Percentiles rank a stretch among this genome's conserved stretches.
Evolutionary conservation across 1,284 basidiomycete species (phyloP).

Genomic region (Nidula niveotomentosa): DNA sequence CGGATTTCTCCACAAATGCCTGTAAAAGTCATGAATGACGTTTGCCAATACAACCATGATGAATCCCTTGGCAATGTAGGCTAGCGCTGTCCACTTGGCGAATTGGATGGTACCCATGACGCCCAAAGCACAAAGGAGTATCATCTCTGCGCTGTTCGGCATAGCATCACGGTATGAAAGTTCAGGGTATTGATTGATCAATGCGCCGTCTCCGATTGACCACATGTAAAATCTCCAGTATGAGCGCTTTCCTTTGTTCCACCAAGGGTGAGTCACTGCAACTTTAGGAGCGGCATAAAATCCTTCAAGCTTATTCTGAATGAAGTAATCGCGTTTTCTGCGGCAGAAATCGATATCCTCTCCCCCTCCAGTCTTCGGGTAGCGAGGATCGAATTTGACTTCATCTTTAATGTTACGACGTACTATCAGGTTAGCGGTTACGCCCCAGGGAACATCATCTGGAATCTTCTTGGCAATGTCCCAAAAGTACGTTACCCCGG

Average conservation of each 20-base stretch:
- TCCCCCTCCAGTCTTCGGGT: constrained; percentile 64
- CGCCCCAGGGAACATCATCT: constrained; percentile 58
- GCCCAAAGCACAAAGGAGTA: constrained; percentile 24
- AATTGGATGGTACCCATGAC: constrained; percentile 1
- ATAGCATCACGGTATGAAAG: constrained; percentile 42
- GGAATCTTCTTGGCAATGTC: constrained; percentile 53
- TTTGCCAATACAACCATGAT: constrained; percentile 38
- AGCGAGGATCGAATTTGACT: constrained; percentile 42
- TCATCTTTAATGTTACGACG: constrained; percentile 44
- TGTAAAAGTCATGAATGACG: constrained; percentile 44
- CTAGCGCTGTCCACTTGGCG: not conserved
- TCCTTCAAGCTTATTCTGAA: constrained; percentile 32
- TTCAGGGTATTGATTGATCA: constrained; percentile 47
- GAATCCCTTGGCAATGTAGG: constrained; percentile 20
- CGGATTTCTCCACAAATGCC: constrained; percentile 41
- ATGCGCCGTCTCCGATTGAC: constrained; percentile 54
- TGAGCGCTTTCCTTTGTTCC: constrained; percentile 45
- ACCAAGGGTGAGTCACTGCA: constrained; percentile 56
- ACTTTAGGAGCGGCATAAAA: constrained; percentile 50
- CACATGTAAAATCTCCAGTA: constrained; percentile 61
- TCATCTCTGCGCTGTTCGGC: constrained; percentile 50
- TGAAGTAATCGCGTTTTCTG: constrained; percentile 40
- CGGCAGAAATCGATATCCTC: constrained; percentile 64
- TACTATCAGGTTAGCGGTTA: constrained; percentile 57
- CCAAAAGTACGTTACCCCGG: constrained; percentile 63